Conservation (phyloP, 257 asterid genomes). For the Solanum dulcamara region DNA sequence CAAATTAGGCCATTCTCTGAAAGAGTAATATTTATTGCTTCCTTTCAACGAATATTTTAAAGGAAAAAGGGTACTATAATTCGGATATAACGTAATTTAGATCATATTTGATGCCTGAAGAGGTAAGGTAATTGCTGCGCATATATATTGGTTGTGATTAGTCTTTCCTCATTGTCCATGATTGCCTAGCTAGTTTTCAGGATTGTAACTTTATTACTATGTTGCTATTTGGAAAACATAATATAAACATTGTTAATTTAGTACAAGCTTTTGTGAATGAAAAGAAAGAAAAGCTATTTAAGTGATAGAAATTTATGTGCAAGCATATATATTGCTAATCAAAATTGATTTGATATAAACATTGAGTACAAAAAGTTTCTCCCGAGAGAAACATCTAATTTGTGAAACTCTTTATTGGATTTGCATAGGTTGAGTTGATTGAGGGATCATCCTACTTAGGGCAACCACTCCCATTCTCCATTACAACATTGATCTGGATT, state of each 20-base stretch:
- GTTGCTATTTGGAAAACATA: background rate
- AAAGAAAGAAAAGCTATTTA: too few relatives aligned
- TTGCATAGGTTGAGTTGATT: conserved; percentile 64
- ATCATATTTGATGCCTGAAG: background rate
- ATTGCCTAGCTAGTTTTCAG: background rate
- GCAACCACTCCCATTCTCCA: conserved; percentile 88
- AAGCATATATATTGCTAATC: background rate
- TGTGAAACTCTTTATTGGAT: background rate
- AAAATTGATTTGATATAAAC: background rate
- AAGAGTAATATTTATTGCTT: too few relatives aligned
- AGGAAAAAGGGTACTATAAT: too few relatives aligned
- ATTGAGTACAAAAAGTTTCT: background rate
- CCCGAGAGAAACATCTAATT: background rate
- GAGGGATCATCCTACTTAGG: conserved; percentile 93
- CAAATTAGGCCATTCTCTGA: too few relatives aligned
- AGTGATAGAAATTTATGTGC: background rate
- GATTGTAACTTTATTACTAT: background rate
- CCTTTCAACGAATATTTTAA: too few relatives aligned
- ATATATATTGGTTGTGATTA: background rate
- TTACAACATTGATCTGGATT: conserved; percentile 76
- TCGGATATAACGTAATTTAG: background rate
- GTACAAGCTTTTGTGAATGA: too few relatives aligned
- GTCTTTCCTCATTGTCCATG: background rate
- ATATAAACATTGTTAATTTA: too few relatives aligned
- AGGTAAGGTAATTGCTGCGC: too few relatives aligned